Percentiles rank a stretch among this genome's conserved stretches.
phyloP scores from a whole-genome alignment of 1,284 basidiomycete genomes.

The Wolfiporia cocos region DNA sequence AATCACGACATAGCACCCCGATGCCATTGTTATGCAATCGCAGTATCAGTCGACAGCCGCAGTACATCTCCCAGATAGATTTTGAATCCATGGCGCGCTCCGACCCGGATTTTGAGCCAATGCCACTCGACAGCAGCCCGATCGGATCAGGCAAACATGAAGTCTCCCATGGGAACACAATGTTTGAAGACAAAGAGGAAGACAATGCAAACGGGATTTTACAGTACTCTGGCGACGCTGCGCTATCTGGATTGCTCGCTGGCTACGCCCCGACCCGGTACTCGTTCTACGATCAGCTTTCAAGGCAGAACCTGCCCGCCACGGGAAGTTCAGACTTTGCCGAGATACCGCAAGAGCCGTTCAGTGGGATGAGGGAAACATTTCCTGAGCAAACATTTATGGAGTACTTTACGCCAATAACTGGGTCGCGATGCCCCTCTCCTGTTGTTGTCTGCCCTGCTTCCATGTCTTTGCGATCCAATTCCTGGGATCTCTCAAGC shows the following conservation, averaged over 20 bases:
- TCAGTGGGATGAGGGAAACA: too few species aligned
- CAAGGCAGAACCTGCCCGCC: neutral
- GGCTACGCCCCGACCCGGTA: slow-evolving; percentile 8
- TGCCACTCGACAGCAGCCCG: slow-evolving; percentile 20
- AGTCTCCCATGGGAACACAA: slow-evolving; percentile 12
- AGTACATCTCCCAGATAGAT: neutral
- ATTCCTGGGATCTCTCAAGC: neutral
- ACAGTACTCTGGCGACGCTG: neutral
- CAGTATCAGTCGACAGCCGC: too few species aligned
- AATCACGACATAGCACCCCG: too few species aligned
- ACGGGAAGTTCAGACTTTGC: neutral
- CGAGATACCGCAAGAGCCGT: too few species aligned
- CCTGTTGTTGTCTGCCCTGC: too few species aligned
- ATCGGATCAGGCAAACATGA: slow-evolving; percentile 5
- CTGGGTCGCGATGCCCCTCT: too few species aligned
- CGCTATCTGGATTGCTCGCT: too few species aligned
- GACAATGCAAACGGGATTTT: too few species aligned
- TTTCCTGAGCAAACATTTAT: too few species aligned
- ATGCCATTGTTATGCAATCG: too few species aligned
- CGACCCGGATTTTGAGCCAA: slow-evolving; percentile 17
- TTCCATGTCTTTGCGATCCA: too few species aligned
- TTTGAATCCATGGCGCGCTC: neutral
- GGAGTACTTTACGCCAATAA: too few species aligned
- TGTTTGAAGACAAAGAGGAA: neutral
- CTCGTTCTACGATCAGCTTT: slow-evolving; percentile 10